Percentiles rank a stretch among this genome's conserved stretches.
phyloP scores from a whole-genome alignment of 768 basidiomycete genomes.

The Kwoniella europaea region DNA sequence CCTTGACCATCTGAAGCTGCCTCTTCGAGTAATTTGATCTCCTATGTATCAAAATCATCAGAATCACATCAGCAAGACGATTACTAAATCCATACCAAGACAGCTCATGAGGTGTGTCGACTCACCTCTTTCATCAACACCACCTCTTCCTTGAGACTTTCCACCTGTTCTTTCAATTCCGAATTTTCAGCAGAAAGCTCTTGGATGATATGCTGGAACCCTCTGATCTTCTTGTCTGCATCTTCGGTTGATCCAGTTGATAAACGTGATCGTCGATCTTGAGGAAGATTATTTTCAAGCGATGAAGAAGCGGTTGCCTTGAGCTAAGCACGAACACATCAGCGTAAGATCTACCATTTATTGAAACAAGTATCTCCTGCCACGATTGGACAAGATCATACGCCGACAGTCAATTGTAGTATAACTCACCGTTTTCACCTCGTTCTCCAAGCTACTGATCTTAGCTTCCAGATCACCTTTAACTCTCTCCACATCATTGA shows the following conservation, averaged over 20 bases:
- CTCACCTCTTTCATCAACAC: slow-evolving; percentile 72
- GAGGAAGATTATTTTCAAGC: slow-evolving; percentile 9
- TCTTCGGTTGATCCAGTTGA: slow-evolving; percentile 43
- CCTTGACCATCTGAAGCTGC: slow-evolving; percentile 55
- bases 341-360: background rate
- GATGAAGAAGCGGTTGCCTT: slow-evolving; percentile 13
- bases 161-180: slow-evolving; percentile 67
- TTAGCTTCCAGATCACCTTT: slow-evolving; percentile 36
- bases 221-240: slow-evolving; percentile 47
- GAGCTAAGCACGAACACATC: slow-evolving; percentile 3
- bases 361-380: no score
- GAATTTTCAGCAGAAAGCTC: slow-evolving; percentile 83
- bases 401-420: no score
- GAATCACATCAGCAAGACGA: slow-evolving; percentile 1
- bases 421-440: slow-evolving; percentile 32
- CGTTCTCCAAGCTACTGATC: slow-evolving; percentile 38
- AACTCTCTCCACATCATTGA: slow-evolving; percentile 43
- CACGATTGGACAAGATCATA: no score
- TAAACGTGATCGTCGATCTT: slow-evolving; percentile 29
- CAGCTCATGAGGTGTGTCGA: background rate
- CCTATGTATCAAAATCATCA: slow-evolving; percentile 60
- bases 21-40: slow-evolving; percentile 76
- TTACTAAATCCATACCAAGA: no score
- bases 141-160: slow-evolving; percentile 78
- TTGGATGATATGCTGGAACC: slow-evolving; percentile 73